Base-by-base conservation (phyloP, 1,284 basidiomycete species). In the Ganoderma lucidum region DNA sequence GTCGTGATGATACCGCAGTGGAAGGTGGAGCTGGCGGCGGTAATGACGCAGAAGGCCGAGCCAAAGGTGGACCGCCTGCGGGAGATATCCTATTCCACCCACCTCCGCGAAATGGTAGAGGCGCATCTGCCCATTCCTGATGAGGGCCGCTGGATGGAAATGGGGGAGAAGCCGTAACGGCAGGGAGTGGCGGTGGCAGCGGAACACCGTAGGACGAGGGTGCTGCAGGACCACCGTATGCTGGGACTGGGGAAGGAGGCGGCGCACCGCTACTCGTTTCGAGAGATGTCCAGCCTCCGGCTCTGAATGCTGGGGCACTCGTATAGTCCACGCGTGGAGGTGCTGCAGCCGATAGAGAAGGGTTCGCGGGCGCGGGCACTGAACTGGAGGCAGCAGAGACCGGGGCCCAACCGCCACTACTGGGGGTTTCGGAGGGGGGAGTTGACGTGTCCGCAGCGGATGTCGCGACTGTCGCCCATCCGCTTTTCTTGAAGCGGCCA, bases 241-340 rank as follows among this genome's bases (percentile, higher is more conserved):
- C 37, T 23, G 37, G 30, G 53, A 56, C 53, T 32, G 30, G 41
- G 23, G 59, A 41, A 30, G 78, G 74, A 30, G 78, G 74, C 42
- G 77, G 70, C 23, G 63, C 63, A 5, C 74, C 68, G 58, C 73
- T 75, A 53, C 78, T 78, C 1, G 83, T 84, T 67, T 90, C 88
- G n/a, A 90, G 79, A 45, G 86, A 86, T 14, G 89, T 85, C 87
- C 88, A 90, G 14, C 89, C 89, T 61, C 83, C 89, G 15, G 84
- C 81, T 48, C 86, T 83, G 78, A 90, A 91, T 19, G 82, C 75
- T 23, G 88, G 86, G 45, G 83, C 77, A 39, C 74, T 55, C 67
- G 70, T 72, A 60, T 69, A 72, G 48, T 72, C 58, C 30, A 62
- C 69, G n/a, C 68, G 69, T 42, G 64, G 12, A n/a, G 53, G 23